A percentile compares a stretch with the other conserved stretches of the same genome.
Evolutionary conservation across 176 grass and related monocot genomes (phyloP).

Genomic region (Avena sativa): DNA sequence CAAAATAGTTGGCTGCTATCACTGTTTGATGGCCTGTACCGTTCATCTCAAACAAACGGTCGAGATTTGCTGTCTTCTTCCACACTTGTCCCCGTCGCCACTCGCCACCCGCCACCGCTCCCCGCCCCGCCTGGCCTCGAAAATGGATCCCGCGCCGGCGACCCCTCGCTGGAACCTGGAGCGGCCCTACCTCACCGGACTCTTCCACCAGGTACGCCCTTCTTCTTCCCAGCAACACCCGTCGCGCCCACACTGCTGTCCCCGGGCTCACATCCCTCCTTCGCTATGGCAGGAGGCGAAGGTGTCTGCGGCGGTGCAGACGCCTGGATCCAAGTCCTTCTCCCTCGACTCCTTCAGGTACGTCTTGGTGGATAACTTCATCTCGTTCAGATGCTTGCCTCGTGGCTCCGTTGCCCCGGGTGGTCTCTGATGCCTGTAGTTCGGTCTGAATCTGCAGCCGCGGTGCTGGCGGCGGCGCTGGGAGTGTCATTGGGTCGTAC

Average conservation of each 20-base stretch:
- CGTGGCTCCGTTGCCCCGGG: constrained; percentile 1
- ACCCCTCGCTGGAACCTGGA: constrained; percentile 91
- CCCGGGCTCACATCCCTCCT: background rate
- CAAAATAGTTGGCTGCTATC: too few relatives aligned
- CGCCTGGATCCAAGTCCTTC: constrained; percentile 59
- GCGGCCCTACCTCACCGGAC: constrained; percentile 88
- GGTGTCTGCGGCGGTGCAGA: constrained; percentile 49
- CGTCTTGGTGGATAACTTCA: background rate
- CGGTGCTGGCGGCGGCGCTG: constrained; percentile 59
- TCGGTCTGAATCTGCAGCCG: constrained; percentile 50
- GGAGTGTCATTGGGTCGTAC: constrained; percentile 87
- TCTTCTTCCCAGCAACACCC: background rate
- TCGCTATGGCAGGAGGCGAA: constrained; percentile 69
- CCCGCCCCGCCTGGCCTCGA: background rate
- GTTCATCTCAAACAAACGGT: constrained; percentile 7
- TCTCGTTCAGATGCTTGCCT: background rate
- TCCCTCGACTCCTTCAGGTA: constrained; percentile 74
- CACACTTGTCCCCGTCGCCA: constrained; percentile 14
- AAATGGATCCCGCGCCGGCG: constrained; percentile 68
- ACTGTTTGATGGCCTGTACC: too few relatives aligned
- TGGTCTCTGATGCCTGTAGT: constrained; percentile 39
- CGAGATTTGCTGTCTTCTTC: background rate
- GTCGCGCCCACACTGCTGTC: background rate
- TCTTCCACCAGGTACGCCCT: constrained; percentile 80
- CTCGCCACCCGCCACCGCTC: constrained; percentile 2